These are phyloP conservation scores for Xylaria arbuscula DNA, from an alignment of 2,329 filamentous ascomycete genomes.

Conservation along the genomic window DNA sequence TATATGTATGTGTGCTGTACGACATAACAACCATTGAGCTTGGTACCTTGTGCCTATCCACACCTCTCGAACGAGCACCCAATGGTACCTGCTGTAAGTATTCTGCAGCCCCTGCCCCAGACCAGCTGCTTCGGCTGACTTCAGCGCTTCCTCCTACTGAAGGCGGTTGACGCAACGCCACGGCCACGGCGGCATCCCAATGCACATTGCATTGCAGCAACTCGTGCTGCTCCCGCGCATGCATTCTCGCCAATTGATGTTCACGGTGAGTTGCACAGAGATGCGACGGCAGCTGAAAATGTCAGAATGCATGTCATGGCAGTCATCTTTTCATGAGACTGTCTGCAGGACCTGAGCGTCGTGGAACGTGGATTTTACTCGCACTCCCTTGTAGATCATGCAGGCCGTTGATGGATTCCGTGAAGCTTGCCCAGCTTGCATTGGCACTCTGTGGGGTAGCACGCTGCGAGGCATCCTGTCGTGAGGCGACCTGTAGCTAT, in stretches of 20 bases:
- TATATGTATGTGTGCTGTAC: slow-evolving; percentile 4
- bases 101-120: slow-evolving; percentile 5
- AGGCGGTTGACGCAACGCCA: slow-evolving; percentile 25
- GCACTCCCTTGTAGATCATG: slow-evolving; percentile 31
- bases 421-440: slow-evolving; percentile 44
- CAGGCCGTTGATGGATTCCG: slow-evolving; percentile 35
- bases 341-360: slow-evolving; percentile 34
- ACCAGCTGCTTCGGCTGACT: slow-evolving; percentile 26
- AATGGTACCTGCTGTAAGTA: neutral
- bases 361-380: slow-evolving; percentile 27
- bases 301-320: slow-evolving; percentile 32
- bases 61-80: slow-evolving; percentile 5
- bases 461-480: slow-evolving; percentile 26
- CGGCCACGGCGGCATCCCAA: slow-evolving; percentile 26
- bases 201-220: slow-evolving; percentile 33
- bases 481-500: slow-evolving; percentile 20
- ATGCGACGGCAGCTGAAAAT: slow-evolving; percentile 35
- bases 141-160: slow-evolving; percentile 26
- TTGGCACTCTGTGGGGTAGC: slow-evolving; percentile 47
- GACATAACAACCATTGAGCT: slow-evolving; percentile 1
- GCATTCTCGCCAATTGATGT: slow-evolving; percentile 26
- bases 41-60: slow-evolving; percentile 7
- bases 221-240: slow-evolving; percentile 27
- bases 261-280: slow-evolving; percentile 23
- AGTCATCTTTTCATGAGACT: slow-evolving; percentile 22